phyloP scores from a whole-genome alignment of 2,329 filamentous ascomycete genomes.

The Colletotrichum sp. region DNA sequence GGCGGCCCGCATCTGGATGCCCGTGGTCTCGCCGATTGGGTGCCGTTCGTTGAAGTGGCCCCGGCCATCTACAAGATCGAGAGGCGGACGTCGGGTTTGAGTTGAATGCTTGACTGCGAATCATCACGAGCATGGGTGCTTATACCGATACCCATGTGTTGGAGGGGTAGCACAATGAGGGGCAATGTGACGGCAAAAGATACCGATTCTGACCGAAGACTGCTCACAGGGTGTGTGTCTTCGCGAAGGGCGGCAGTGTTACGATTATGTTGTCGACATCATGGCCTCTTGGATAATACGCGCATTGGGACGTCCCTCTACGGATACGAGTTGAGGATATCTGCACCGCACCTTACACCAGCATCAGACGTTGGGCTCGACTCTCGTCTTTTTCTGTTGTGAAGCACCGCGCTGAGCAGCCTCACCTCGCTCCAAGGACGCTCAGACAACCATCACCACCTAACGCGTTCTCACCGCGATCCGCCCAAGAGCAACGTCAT shows the following conservation, averaged over 20 bases:
- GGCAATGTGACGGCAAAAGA: neutral
- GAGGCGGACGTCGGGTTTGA: neutral
- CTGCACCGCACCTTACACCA: neutral
- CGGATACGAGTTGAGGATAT: neutral
- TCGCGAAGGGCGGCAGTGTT: neutral
- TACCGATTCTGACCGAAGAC: neutral
- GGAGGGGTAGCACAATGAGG: neutral
- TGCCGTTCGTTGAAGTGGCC: neutral
- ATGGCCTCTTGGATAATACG: neutral
- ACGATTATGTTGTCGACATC: neutral
- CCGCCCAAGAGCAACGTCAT: neutral
- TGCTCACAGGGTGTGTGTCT: neutral
- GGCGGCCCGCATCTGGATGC: neutral
- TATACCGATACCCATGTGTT: neutral
- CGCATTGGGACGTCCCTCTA: neutral
- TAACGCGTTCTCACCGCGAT: neutral
- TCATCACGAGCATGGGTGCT: neutral
- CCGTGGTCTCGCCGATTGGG: slow-evolving; percentile 24
- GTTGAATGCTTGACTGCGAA: neutral
- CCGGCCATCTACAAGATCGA: neutral
- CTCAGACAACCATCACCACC: neutral
- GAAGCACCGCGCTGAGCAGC: neutral
- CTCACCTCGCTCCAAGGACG: neutral
- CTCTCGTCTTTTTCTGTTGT: neutral
- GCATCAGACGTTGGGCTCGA: fast-evolving